phyloP scores from a whole-genome alignment of 1,284 basidiomycete species.

The Trichosporon sp. region DNA sequence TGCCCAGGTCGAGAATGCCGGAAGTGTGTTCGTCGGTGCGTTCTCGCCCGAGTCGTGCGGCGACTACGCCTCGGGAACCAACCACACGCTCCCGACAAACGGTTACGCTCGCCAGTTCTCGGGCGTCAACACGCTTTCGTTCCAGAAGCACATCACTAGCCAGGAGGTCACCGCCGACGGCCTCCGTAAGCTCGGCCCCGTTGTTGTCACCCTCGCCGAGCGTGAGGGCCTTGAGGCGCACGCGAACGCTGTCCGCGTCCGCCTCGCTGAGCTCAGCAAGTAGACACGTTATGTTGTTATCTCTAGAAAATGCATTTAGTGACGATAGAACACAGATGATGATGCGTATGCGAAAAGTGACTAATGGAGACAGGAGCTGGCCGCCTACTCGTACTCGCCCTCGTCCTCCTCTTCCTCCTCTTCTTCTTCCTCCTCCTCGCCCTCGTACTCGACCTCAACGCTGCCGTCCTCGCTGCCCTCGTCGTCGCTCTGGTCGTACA shows the following conservation, averaged over 20 bases:
- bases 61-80: constrained; percentile 97
- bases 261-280: constrained; percentile 27
- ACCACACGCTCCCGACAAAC: constrained; percentile 92
- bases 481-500: constrained; percentile 23
- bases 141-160: constrained; percentile 98
- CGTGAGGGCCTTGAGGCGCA: constrained; percentile 94
- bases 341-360: not conserved
- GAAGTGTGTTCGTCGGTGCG: constrained; percentile 91
- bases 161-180: constrained; percentile 84
- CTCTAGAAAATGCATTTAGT: constrained; percentile 1
- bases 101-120: constrained; percentile 97
- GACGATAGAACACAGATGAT: not conserved
- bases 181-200: constrained; percentile 73
- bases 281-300: constrained; percentile 5
- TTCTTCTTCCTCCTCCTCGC: constrained; percentile 29
- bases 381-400: constrained; percentile 3
- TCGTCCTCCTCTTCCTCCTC: constrained; percentile 49
- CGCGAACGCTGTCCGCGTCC: constrained; percentile 57
- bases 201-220: constrained; percentile 85
- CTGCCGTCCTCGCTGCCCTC: constrained; percentile 21
- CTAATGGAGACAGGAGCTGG: not conserved
- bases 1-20: constrained; percentile 75
- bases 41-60: constrained; percentile 85
- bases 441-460: constrained; percentile 22
- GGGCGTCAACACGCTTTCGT: constrained; percentile 93